A percentile compares a stretch with the other conserved stretches of the same genome.
Conservation (phyloP, 2,329 filamentous ascomycete genomes). For the Sporothrix euskadiensis region DNA sequence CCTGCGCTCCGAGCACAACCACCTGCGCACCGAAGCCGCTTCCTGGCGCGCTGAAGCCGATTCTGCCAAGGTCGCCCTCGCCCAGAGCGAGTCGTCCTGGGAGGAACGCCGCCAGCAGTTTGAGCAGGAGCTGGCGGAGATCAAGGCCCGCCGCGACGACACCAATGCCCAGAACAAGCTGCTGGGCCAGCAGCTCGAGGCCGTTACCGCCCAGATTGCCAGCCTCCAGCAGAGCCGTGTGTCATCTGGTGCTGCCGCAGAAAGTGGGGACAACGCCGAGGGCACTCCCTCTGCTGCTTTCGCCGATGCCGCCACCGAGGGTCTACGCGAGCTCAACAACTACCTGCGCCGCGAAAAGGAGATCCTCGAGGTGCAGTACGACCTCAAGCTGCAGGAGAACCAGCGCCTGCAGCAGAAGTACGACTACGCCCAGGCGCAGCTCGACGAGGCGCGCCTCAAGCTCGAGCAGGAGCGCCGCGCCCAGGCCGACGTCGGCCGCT, state of each 20-base stretch:
- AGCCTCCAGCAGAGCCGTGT: conserved; percentile 74
- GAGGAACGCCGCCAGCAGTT: conserved; percentile 76
- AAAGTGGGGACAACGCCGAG: conserved; percentile 46
- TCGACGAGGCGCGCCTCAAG: conserved; percentile 86
- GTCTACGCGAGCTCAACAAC: conserved; percentile 84
- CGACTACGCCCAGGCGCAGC: conserved; percentile 79
- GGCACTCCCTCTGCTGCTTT: conserved; percentile 52
- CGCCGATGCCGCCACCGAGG: conserved; percentile 65
- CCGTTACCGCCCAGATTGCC: conserved; percentile 75
- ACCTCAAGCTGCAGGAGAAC: conserved; percentile 81
- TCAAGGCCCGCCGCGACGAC: conserved; percentile 78
- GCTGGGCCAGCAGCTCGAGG: conserved; percentile 85
- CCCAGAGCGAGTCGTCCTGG: conserved; percentile 86
- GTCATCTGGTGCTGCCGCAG: conserved; percentile 43
- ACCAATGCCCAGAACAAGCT: conserved; percentile 86
- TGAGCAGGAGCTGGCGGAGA: conserved; percentile 78
- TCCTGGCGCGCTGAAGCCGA: conserved; percentile 79
- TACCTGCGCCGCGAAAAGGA: conserved; percentile 96
- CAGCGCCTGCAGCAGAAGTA: conserved; percentile 89
- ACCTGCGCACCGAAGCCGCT: conserved; percentile 76
- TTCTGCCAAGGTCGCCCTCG: conserved; percentile 74
- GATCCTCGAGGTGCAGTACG: conserved; percentile 94
- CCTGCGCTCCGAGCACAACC: conserved; percentile 76
- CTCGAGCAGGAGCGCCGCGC: conserved; percentile 84
- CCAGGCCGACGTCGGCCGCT: conserved; percentile 71